Evolutionary conservation across 1,284 basidiomycete species (phyloP), one percentile per base, ranked within the genome.

Genomic region (Spongispora temasekensis): DNA sequence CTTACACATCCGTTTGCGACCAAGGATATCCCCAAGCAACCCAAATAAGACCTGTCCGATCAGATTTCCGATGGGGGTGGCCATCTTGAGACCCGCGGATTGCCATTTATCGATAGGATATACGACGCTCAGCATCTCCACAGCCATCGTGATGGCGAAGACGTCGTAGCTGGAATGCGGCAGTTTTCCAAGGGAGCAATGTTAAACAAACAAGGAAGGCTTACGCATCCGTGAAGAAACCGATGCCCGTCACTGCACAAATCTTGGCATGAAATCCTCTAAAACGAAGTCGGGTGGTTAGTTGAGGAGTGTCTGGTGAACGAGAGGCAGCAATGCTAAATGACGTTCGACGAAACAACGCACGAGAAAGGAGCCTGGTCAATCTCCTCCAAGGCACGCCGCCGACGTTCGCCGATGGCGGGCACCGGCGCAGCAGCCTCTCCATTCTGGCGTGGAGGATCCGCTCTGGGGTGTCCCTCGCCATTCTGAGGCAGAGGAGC

Each of bases 191-290:
- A 58, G 17, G 28, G 27, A 9, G 32, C 23, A 1, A 8, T 10
- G 19, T 42, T 44, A 4, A 27, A 23, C 10, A 51, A 32, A 27
- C 32, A 28, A 56, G 30, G 19, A 6, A 28, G 17, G 13, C 85
- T 72, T 71, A 89, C 83, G 89, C 88, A 76, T 90, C 90, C 32
- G 90, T 90, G 78, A 91, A 91, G 80, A 93, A 92, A 44, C 90
- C 90, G 15, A 87, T 86, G 65, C 89, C 88, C 5, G 90, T 87
- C 1, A 91, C 87, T 52, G 87, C 62, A 71, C 83, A 85, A 55
- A 91, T 84, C 69, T 87, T 90, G 57, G 85, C 79, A 68, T 92
- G 90, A 73, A 85, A 84, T 77, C 78, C 79, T 21, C 83, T 85
- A 10, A 42, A 61, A 12, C 30, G 23, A 25, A 31, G 55, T 52